phyloP scores from a whole-genome alignment of 1,284 basidiomycete genomes.

The Ceratobasidium sp. region DNA sequence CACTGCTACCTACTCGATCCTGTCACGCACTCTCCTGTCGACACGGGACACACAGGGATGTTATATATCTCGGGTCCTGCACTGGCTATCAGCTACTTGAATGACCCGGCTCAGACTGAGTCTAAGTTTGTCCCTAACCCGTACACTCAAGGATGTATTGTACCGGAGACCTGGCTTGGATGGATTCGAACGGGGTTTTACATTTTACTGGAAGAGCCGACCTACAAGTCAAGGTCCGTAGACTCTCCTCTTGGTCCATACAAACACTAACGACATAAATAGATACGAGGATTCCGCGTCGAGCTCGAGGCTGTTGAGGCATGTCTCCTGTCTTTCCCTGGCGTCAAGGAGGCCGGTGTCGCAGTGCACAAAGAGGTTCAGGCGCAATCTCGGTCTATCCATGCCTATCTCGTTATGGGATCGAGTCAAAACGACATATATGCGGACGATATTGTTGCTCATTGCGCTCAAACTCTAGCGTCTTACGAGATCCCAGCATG shows the following conservation, averaged over 20 bases:
- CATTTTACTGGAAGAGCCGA: slow-evolving; percentile 16
- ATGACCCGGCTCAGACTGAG: not conserved
- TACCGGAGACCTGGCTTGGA: slow-evolving; percentile 6
- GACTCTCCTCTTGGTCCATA: not conserved
- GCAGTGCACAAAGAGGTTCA: not conserved
- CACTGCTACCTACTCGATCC: slow-evolving; percentile 14
- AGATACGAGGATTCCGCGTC: slow-evolving; percentile 31
- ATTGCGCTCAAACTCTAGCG: slow-evolving; percentile 13
- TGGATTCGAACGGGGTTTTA: not conserved
- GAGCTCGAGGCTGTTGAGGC: slow-evolving; percentile 26
- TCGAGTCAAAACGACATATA: not conserved
- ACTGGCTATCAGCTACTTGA: slow-evolving; percentile 5
- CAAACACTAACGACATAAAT: not conserved
- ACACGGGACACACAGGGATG: not conserved
- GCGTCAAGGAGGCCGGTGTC: not conserved
- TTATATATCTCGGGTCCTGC: slow-evolving; percentile 4
- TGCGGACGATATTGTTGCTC: not conserved
- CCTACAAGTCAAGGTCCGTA: slow-evolving; percentile 6
- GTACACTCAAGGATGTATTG: slow-evolving; percentile 11
- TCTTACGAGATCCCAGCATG: slow-evolving; percentile 17
- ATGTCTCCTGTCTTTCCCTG: not conserved
- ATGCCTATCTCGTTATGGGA: slow-evolving; percentile 22
- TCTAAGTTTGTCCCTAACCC: slow-evolving; percentile 23
- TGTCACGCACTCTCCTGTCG: not conserved
- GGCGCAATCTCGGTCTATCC: not conserved